These are phyloP conservation scores for Emergomyces orientalis DNA, from an alignment of 2,329 filamentous ascomycete species.

Conservation along the genomic window DNA sequence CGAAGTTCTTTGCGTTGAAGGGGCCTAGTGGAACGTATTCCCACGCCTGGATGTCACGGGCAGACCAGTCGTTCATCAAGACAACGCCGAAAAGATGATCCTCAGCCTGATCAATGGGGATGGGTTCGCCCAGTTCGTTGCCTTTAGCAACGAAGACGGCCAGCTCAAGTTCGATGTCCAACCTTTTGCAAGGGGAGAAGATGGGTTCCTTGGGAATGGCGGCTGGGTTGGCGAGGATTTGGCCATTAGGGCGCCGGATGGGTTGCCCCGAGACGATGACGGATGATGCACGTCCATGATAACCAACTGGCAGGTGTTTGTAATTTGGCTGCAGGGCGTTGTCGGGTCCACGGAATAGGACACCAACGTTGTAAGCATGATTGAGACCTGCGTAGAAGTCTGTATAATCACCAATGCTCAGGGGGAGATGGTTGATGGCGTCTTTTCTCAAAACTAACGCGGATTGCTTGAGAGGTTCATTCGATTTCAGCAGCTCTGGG, in stretches of 20 bases:
- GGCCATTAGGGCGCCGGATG: conserved; percentile 64
- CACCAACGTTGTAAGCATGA: conserved; percentile 65
- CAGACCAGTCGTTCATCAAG: conserved; percentile 80
- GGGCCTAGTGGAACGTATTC: conserved; percentile 76
- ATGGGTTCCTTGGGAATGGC: conserved; percentile 53
- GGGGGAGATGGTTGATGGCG: conserved; percentile 59
- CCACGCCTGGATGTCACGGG: conserved; percentile 73
- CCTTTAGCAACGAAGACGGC: conserved; percentile 61
- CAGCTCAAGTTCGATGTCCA: conserved; percentile 75
- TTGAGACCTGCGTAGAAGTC: conserved; percentile 77
- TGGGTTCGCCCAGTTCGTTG: conserved; percentile 55
- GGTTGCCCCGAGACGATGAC: conserved; percentile 65
- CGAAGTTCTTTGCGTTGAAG: conserved; percentile 79
- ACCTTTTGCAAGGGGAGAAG: conserved; percentile 53
- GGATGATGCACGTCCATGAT: conserved; percentile 68
- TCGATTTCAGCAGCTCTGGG: conserved; percentile 54
- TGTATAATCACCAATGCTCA: conserved; percentile 73
- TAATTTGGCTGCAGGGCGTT: conserved; percentile 76
- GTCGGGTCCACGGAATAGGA: conserved; percentile 61
- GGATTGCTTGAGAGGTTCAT: conserved; percentile 47
- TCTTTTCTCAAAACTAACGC: conserved; percentile 51
- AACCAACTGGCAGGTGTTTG: conserved; percentile 69
- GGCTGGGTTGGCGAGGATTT: conserved; percentile 57
- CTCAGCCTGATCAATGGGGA: conserved; percentile 56
- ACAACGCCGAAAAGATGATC: conserved; percentile 70